Base-by-base conservation (phyloP, 1,284 basidiomycete genomes). In the Apiotrichum domesticum region DNA sequence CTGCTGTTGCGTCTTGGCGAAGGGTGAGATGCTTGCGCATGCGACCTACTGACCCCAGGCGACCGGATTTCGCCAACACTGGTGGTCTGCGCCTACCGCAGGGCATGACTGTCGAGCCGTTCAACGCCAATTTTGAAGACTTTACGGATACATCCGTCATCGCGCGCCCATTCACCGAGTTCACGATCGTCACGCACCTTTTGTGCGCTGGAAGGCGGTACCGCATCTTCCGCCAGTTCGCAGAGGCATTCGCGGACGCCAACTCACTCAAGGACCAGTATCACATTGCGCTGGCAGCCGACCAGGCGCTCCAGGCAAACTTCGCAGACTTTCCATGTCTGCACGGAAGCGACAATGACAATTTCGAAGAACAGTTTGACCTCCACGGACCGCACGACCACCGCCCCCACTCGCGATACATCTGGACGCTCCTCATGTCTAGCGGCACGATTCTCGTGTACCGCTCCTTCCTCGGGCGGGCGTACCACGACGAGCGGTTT, bases 401-500 rank as follows among this genome's bases (percentile, higher is more conserved):
- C 42, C 48, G 50, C 11, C 54, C 62, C 6, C 62, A 63, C 49
- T 63, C 62, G 55, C 47, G 58, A 9, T 63, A 63, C 56, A 56
- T 63, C 10, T 63, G 58, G 58, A 33, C 58, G 6, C 51, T 63
- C 10, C 54, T 63, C 10, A 60, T 56, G 54, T 42, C 62, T 8
- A 44, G 54, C 14, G 62, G 62, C 7, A 57, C 56, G 1, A 56
- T 63, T 33, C 56, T 63, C 6, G 58, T 63, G 43, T 60, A 63
- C 56, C 58, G 66, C 13, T 59, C 56, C 39, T 66, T 64, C 56
- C 55, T 69, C 4, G 62, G 62, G 7, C 49, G 60, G 37, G 61
- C 63, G 29, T 69, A 67, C 54, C 51, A 41, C 8, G 67, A 69
- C 58, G 57, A 57, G 32, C 62, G 67, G 2, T 69, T 64, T 47